Evolutionary conservation across 2,329 filamentous ascomycete genomes (phyloP), one percentile per base, ranked within the genome.

Genomic region (Lachnellula hyalina): DNA sequence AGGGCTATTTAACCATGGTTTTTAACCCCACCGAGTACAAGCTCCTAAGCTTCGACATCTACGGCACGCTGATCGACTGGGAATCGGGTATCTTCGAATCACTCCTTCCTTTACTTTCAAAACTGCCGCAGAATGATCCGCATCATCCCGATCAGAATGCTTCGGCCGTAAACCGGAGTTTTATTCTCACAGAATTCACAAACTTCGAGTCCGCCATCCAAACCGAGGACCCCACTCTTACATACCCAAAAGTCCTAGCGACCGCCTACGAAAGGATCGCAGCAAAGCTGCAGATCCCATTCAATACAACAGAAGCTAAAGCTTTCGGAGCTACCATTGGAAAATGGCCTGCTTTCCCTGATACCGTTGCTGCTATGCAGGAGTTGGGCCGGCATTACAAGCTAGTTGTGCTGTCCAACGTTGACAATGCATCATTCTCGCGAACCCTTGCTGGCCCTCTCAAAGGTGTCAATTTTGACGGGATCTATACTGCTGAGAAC

Each of bases 61-160:
- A 89, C 70, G 87, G 88, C 69, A 93, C 89, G 0, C 78, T 92
- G 3, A 82, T 92, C 57, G 86, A 92, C 74, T 90, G 86, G 87
- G 85, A 90, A 68, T 68, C 73, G n/a, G 86, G 86, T 55, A 79
- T 90, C 54, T 70, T 79, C 50, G 61, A 70, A 2, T 75, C 79
- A 3, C 75, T 90, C 1, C 63, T 70, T 23, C 75, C 80, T 0
- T 56, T 64, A 32, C 42, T 62, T 47, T 54, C 54, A 15, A 53
- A 58, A 28, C 55, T 64, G n/a, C 55, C 56, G 5, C 4, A 54
- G 23, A 44, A 57, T 6, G 42, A 53, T 19, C 53, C 56, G 2
- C 51, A 59, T 25, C 57, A 63, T 38, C 57, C 62, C 19, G 58
- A 53, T n/a, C 35, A 52, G 8, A 55, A 54, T 15, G 42, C 51